A percentile compares a stretch with the other conserved stretches of the same genome.
Conservation (phyloP, 2,329 filamentous ascomycete species). For the Fonsecaea nubica region DNA sequence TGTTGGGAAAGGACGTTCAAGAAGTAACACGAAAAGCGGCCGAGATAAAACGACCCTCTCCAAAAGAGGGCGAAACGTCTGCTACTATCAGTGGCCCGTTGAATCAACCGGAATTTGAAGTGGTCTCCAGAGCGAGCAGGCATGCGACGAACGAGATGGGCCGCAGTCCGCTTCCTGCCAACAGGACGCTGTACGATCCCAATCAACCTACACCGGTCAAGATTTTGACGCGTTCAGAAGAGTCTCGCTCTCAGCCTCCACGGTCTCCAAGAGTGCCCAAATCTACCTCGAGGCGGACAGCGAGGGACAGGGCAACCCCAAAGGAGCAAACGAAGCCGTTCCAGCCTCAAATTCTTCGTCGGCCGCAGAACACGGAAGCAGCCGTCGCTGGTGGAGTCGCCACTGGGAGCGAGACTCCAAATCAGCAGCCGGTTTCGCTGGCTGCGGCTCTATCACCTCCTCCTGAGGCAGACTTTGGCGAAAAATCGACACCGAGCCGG, state of each 20-base stretch:
- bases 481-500: conserved; percentile 29
- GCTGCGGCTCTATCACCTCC: conserved; percentile 15
- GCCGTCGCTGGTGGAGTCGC: conserved; percentile 23
- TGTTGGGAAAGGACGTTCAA: conserved; percentile 28
- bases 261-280: conserved; percentile 30
- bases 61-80: conserved; percentile 42
- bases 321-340: conserved; percentile 52
- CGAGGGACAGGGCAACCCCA: conserved; percentile 24
- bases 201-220: conserved; percentile 40
- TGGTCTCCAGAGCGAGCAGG: conserved; percentile 30
- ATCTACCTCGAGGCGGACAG: conserved; percentile 23
- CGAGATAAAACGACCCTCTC: conserved; percentile 24
- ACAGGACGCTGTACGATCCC: conserved; percentile 38
- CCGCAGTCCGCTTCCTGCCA: conserved; percentile 33
- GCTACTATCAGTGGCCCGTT: conserved; percentile 51
- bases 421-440: conserved; percentile 1
- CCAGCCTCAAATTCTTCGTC: conserved; percentile 61
- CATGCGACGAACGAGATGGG: conserved; percentile 29
- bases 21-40: conserved; percentile 32
- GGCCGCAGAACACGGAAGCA: conserved; percentile 50
- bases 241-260: conserved; percentile 29
- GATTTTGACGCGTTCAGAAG: conserved; percentile 40
- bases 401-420: conserved; percentile 29
- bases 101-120: conserved; percentile 50
- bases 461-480: background rate